Evolutionary conservation across 2,329 filamentous ascomycete species (phyloP).

Genomic region (Onygenales sp.): DNA sequence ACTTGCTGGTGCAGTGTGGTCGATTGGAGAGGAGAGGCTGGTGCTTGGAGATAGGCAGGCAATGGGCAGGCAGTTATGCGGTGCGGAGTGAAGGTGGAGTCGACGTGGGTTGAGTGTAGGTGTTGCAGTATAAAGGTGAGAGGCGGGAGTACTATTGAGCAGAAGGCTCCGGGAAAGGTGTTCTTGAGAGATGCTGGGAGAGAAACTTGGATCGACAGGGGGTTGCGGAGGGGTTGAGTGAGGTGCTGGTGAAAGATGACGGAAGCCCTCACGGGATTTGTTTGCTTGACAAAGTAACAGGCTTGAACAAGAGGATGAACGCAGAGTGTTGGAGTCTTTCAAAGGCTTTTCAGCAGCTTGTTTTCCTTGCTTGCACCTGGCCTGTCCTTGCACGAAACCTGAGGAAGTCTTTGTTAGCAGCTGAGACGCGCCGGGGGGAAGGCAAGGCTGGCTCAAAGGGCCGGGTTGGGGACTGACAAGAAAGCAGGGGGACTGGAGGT

Average conservation of each 20-base stretch:
- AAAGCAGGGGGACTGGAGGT: neutral
- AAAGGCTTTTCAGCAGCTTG: neutral
- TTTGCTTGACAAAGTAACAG: constrained; percentile 1
- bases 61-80: constrained; percentile 14
- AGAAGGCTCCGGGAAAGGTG: constrained; percentile 17
- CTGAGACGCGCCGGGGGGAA: neutral
- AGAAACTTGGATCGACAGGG: constrained; percentile 2
- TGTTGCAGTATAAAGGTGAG: constrained; percentile 6
- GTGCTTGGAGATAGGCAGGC: constrained; percentile 18
- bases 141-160: constrained; percentile 13
- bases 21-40: constrained; percentile 29
- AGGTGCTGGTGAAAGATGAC: constrained; percentile 1
- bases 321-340: neutral
- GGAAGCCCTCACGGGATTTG: neutral
- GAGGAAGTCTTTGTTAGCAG: neutral
- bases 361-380: neutral
- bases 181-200: constrained; percentile 18
- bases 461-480: neutral
- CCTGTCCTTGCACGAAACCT: neutral
- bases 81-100: constrained; percentile 26
- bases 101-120: constrained; percentile 15
- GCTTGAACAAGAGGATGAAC: neutral
- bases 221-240: neutral
- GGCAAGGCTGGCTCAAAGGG: neutral
- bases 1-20: constrained; percentile 67